Evolutionary conservation across 805 yeast species (phyloP).

Genomic region (Naumovozyma castellii): DNA sequence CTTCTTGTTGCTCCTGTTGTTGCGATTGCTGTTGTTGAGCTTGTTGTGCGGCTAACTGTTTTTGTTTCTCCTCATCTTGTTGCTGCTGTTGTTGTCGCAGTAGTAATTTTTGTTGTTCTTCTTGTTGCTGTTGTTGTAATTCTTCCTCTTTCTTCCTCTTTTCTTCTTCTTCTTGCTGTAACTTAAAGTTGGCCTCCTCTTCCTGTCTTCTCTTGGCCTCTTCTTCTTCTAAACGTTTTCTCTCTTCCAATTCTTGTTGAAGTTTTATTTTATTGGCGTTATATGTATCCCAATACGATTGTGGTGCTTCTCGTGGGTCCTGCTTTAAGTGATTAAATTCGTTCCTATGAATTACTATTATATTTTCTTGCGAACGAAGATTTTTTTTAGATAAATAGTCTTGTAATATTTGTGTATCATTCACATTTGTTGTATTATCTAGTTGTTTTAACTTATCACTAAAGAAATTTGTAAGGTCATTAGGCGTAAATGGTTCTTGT

Average conservation of each 20-base stretch:
- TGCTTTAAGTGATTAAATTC: conserved; percentile 11
- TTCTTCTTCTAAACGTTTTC: conserved; percentile 4
- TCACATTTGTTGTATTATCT: not conserved
- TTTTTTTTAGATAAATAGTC: conserved; percentile 9
- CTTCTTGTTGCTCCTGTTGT: conserved; percentile 3
- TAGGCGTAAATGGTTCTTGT: too few species aligned
- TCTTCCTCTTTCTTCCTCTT: conserved; percentile 10
- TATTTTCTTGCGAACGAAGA: conserved; percentile 12
- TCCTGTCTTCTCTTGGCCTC: conserved; percentile 6
- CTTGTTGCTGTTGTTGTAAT: conserved; percentile 7
- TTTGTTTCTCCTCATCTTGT: conserved; percentile 3
- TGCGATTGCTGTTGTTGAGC: conserved; percentile 10
- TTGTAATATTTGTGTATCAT: conserved; percentile 2
- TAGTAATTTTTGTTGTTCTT: conserved; percentile 1
- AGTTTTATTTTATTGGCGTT: conserved; percentile 5
- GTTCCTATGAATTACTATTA: conserved; percentile 11
- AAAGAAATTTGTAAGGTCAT: too few species aligned
- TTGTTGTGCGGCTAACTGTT: conserved; percentile 2
- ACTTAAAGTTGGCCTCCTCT: conserved; percentile 6
- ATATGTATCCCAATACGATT: conserved; percentile 24
- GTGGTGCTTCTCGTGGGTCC: conserved; percentile 21
- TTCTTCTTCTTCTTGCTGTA: conserved; percentile 8
- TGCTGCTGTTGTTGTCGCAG: conserved; percentile 3
- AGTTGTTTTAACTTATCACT: not conserved
- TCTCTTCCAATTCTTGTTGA: conserved; percentile 4